Percentiles rank a stretch among this genome's conserved stretches.
Conservation (phyloP, 495 filamentous ascomycete species). For the Pyrenula massariospora region DNA sequence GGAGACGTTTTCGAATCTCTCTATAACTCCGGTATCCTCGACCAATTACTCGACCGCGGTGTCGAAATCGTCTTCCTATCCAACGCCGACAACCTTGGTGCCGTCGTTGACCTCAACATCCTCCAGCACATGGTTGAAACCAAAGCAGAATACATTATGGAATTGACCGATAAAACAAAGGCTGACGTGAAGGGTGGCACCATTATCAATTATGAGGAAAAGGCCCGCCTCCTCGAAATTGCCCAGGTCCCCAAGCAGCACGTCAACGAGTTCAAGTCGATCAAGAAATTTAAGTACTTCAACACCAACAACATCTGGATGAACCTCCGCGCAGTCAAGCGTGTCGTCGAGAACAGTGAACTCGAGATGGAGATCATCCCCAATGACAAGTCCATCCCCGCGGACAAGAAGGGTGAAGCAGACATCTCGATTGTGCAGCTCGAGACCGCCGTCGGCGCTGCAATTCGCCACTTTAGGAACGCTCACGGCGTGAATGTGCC, state of each 20-base stretch:
- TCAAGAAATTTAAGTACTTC: slow-evolving; percentile 99
- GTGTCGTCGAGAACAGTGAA: slow-evolving; percentile 96
- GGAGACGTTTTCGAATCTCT: slow-evolving; percentile 99
- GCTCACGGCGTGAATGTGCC: slow-evolving; percentile 99
- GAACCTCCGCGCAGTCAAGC: slow-evolving; percentile 94
- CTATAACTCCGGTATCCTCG: slow-evolving; percentile 97
- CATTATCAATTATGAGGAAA: slow-evolving; percentile 98
- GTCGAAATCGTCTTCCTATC: slow-evolving; percentile 98
- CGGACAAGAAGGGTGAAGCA: slow-evolving; percentile 98
- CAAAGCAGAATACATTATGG: slow-evolving; percentile 97
- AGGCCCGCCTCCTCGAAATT: slow-evolving; percentile 92
- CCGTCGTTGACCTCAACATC: slow-evolving; percentile 93
- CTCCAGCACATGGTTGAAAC: slow-evolving; percentile 98
- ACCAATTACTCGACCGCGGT: slow-evolving; percentile 86
- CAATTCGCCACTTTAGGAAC: slow-evolving; percentile 97
- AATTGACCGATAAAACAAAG: slow-evolving; percentile 99
- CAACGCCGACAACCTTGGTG: slow-evolving; percentile 97
- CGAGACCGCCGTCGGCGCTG: slow-evolving; percentile 95
- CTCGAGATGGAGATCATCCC: slow-evolving; percentile 99
- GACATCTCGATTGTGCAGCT: slow-evolving; percentile 96
- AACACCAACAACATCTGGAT: slow-evolving; percentile 99
- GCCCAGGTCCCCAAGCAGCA: slow-evolving; percentile 99
- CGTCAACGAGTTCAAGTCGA: slow-evolving; percentile 99
- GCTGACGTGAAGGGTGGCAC: slow-evolving; percentile 99
- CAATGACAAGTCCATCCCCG: slow-evolving; percentile 96